Conservation (phyloP, 2,329 filamentous ascomycete species). For the Plectosphaerella cucumerina region DNA sequence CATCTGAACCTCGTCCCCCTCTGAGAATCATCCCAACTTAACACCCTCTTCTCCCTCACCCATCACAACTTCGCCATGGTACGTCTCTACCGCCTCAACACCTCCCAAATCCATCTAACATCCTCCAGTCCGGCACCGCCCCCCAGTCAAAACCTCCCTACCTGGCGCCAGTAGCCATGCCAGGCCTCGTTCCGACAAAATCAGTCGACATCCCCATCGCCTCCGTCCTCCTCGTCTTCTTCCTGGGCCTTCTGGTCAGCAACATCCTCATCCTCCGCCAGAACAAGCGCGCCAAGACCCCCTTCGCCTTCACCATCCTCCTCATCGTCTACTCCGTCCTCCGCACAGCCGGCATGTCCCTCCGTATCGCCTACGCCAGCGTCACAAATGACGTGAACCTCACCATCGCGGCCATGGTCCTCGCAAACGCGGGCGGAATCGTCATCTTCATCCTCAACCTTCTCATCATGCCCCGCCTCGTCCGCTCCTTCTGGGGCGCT, state of each 20-base stretch:
- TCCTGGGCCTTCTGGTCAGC: constrained; percentile 43
- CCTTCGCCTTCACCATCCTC: constrained; percentile 56
- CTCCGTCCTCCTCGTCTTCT: constrained; percentile 58
- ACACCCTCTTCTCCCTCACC: no score
- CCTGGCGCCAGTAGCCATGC: constrained; percentile 35
- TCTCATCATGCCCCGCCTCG: constrained; percentile 69
- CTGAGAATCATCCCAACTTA: no score
- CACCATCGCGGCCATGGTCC: constrained; percentile 60
- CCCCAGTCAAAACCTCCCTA: constrained; percentile 32
- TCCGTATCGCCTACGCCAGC: constrained; percentile 51
- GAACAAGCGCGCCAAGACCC: constrained; percentile 45
- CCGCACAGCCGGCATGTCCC: constrained; percentile 44
- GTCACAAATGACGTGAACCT: constrained; percentile 33
- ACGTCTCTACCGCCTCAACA: neutral
- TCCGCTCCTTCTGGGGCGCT: constrained; percentile 52
- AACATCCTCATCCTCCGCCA: constrained; percentile 56
- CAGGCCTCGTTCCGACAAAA: constrained; percentile 55
- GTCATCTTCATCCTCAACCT: constrained; percentile 76
- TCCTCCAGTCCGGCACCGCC: constrained; percentile 24
- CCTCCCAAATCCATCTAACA: neutral
- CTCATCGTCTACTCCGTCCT: constrained; percentile 57
- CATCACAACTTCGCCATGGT: neutral
- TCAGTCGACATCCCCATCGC: constrained; percentile 61
- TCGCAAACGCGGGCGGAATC: constrained; percentile 70
- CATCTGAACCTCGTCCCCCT: no score